phyloP scores from a whole-genome alignment of 2,329 filamentous ascomycete genomes.

The Cercospora brassicicola region DNA sequence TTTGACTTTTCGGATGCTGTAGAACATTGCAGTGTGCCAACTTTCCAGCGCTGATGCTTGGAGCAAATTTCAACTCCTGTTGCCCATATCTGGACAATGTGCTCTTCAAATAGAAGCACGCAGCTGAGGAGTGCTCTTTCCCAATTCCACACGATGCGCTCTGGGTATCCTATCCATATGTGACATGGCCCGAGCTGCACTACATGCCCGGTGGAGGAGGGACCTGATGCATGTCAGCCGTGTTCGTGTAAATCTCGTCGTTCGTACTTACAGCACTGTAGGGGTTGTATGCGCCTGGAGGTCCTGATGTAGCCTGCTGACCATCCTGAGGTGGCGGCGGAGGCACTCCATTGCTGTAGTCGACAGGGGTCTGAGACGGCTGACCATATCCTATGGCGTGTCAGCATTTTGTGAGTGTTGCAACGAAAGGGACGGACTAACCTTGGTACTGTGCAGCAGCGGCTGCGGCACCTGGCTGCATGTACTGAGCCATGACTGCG shows the following conservation, averaged over 20 bases:
- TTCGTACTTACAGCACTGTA: constrained; percentile 9
- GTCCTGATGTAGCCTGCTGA: neutral
- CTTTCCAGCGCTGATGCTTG: neutral
- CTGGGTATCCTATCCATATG: neutral
- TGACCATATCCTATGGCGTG: neutral
- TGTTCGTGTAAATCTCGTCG: neutral
- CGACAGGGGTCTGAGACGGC: constrained; percentile 6
- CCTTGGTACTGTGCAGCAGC: constrained; percentile 6
- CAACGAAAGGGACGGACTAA: neutral
- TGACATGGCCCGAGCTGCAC: neutral
- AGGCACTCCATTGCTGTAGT: constrained; percentile 9
- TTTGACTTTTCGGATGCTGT: neutral
- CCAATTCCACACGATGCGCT: neutral
- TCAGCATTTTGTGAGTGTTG: neutral
- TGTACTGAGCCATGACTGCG: constrained; percentile 29
- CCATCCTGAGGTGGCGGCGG: constrained; percentile 6
- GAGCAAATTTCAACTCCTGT: neutral
- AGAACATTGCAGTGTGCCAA: neutral
- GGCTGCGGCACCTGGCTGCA: constrained; percentile 14
- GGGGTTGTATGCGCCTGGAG: constrained; percentile 7
- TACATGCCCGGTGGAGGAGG: constrained; percentile 13
- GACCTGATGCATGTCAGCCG: constrained; percentile 1
- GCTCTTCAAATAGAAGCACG: neutral
- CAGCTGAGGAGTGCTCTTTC: neutral
- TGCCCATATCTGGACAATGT: neutral